Base-by-base conservation (phyloP, 768 basidiomycete species). In the Leccinellum albellum region DNA sequence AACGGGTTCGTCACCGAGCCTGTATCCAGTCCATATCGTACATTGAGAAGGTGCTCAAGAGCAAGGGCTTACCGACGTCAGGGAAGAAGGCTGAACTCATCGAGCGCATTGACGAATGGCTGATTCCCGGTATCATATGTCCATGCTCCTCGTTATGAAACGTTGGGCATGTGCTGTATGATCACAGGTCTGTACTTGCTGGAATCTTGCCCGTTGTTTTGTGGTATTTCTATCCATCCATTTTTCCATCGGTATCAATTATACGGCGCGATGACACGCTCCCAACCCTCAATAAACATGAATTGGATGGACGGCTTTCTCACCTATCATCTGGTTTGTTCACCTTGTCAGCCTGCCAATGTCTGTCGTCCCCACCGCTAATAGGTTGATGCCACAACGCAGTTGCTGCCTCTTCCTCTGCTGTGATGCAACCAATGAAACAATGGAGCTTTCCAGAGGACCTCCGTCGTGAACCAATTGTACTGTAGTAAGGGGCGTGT, bases 41-140 rank as follows among this genome's bases (percentile, higher is more conserved):
- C 20, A n/a, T n/a, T 62, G 31, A n/a, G n/a, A 61, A 86, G n/a
- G 89, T 91, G 69, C 75, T 89, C 58, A 88, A 82, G 69, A 77
- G 77, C 61, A 91, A 89, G 66, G 80, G 85, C 51, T 71, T 80
- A 58, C 56, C 82, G 9, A 75, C 78, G 12, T 79, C 83, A 21
- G 91, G 91, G 1, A 89, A 81, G 71, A 93, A 93, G 68, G 81
- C 77, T 12, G 91, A 89, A 2, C 74, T 93, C 50, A 56, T 88
- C 9, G 83, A 87, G 56, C 82, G 89, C 14, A 79, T 88, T 4
- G 70, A 74, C 20, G 82, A 85, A 26, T 91, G 84, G 73, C 24
- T 72, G 49, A 66, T 48, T 40, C n/a, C n/a, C n/a, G n/a, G n/a
- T n/a, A n/a, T n/a, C n/a, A n/a, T n/a, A n/a, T n/a, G n/a, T n/a